phyloP scores from a whole-genome alignment of 2,329 filamentous ascomycete genomes.

The Tolypocladium sp. region DNA sequence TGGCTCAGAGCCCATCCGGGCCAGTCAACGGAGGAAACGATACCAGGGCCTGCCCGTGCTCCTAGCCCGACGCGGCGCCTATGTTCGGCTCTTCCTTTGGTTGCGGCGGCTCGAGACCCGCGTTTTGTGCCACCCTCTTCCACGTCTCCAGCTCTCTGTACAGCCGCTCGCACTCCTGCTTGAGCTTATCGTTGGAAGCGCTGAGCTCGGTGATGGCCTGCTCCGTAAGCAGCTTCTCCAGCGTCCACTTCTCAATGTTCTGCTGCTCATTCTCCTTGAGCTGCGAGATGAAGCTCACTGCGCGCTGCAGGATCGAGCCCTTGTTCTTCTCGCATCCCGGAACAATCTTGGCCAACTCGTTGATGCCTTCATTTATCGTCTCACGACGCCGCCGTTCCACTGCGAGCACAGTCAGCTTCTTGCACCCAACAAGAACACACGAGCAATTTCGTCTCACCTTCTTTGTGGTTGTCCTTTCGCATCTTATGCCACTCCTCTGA shows the following conservation, averaged over 20 bases:
- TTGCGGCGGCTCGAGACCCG: conserved; percentile 39
- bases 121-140: conserved; percentile 59
- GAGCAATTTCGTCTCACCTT: conserved; percentile 51
- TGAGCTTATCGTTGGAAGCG: conserved; percentile 78
- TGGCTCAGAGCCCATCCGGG: neutral
- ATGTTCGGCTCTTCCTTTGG: conserved; percentile 25
- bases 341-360: conserved; percentile 94
- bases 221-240: conserved; percentile 83
- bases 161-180: conserved; percentile 67
- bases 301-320: conserved; percentile 86
- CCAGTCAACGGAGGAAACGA: neutral
- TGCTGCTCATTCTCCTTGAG: conserved; percentile 90
- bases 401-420: conserved; percentile 29
- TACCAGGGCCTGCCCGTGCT: conserved; percentile 3
- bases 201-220: conserved; percentile 84
- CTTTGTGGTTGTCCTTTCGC: conserved; percentile 96
- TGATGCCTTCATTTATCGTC: conserved; percentile 98
- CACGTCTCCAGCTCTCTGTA: conserved; percentile 72
- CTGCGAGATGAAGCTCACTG: conserved; percentile 89
- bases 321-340: conserved; percentile 99
- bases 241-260: conserved; percentile 89
- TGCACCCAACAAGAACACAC: neutral
- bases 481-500: conserved; percentile 98
- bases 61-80: conserved; percentile 18
- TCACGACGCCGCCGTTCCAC: conserved; percentile 94